Conservation (phyloP, 345 rosid genomes). For the Hypericum perforatum region DNA sequence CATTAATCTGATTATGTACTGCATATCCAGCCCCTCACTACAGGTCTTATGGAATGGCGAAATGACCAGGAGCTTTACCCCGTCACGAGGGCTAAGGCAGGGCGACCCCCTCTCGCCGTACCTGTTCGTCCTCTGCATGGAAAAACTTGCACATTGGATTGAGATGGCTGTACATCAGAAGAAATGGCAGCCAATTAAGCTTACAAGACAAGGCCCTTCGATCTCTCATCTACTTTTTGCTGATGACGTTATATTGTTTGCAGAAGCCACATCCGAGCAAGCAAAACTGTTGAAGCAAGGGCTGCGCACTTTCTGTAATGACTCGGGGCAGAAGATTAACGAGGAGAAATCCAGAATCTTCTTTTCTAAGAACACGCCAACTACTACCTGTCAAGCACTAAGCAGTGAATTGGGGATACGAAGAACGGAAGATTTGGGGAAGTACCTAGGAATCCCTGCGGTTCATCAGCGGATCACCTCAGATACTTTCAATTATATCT, state of each 20-base stretch:
- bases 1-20: background rate
- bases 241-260: background rate
- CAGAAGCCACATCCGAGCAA: background rate
- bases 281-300: no score
- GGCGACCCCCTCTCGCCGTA: background rate
- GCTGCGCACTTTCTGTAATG: no score
- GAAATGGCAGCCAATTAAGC: background rate
- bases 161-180: background rate
- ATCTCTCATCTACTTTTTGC: background rate
- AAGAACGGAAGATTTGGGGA: no score
- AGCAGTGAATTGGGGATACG: background rate
- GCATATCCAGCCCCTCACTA: no score
- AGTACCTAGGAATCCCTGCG: no score
- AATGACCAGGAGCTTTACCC: background rate
- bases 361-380: background rate
- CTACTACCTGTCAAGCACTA: background rate
- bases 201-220: background rate
- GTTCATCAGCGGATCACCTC: background rate
- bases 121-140: background rate
- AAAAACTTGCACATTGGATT: background rate
- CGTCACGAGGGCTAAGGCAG: background rate
- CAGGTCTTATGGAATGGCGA: background rate
- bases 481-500: background rate
- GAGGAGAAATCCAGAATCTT: no score
- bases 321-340: no score